These are phyloP conservation scores for Physocladia obscura DNA, from an alignment of 192 early-diverging fungal genomes.

Conservation along the genomic window DNA sequence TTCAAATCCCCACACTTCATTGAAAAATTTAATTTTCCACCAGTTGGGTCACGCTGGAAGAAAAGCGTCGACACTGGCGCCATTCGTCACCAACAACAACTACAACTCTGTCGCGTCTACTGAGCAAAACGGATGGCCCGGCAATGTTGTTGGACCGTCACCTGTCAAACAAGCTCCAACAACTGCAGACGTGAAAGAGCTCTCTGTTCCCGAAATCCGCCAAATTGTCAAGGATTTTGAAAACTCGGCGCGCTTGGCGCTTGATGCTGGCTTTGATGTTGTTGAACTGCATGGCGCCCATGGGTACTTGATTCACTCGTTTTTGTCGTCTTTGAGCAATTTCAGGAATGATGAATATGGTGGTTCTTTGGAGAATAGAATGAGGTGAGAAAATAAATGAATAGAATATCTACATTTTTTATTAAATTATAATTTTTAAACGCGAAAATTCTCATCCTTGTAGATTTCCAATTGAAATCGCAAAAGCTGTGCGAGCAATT, in stretches of 20 bases:
- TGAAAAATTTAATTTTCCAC: background rate
- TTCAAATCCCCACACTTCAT: background rate
- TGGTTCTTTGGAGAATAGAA: slow-evolving; percentile 85
- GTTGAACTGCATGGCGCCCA: slow-evolving; percentile 77
- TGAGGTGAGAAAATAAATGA: no score
- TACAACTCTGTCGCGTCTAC: slow-evolving; percentile 25
- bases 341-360: slow-evolving; percentile 87
- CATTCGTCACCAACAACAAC: slow-evolving; percentile 20
- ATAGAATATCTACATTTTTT: no score
- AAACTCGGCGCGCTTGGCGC: slow-evolving; percentile 39
- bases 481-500: slow-evolving; percentile 47
- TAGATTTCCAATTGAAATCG: slow-evolving; percentile 42
- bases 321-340: slow-evolving; percentile 81
- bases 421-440: slow-evolving; percentile 46
- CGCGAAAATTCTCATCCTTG: slow-evolving; percentile 25
- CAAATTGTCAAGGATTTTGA: slow-evolving; percentile 56
- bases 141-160: slow-evolving; percentile 68
- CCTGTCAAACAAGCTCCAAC: slow-evolving; percentile 33
- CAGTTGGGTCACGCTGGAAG: slow-evolving; percentile 37
- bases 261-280: slow-evolving; percentile 79
- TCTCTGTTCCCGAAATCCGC: slow-evolving; percentile 67
- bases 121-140: slow-evolving; percentile 69
- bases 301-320: slow-evolving; percentile 85
- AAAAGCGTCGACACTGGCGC: slow-evolving; percentile 55
- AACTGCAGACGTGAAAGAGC: slow-evolving; percentile 47